Base-by-base conservation (phyloP, 1,284 basidiomycete genomes). In the Leccinum angustisporum region DNA sequence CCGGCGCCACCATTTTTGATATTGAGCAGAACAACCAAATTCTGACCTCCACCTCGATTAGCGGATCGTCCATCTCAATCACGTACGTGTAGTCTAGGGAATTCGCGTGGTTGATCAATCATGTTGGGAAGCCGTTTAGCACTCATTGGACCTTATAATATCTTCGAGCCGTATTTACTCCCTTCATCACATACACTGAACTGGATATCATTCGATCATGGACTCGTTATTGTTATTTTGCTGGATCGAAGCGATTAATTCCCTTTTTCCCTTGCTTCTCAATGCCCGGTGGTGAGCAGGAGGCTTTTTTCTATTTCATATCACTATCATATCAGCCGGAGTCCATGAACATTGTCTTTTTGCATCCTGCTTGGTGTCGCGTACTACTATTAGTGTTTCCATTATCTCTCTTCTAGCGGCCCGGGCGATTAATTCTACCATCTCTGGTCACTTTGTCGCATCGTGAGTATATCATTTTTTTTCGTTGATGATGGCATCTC, bases 11-110 rank as follows among this genome's bases (percentile, higher is more conserved):
- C 5, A 40, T 65, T 48, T 2, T 53, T 10, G 51, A 61, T n/a
- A 61, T 65, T 13, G 1, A 52, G 27, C 67, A 65, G 21, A 55
- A 64, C 30, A 30, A 38, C 11, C 25, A 59, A 27, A n/a, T 57
- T 43, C 1, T 68, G 57, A 66, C 58, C 4, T 57, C 54, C 21
- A 40, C 52, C 43, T 58, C 57, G 10, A 30, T 11, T 2, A 8
- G 21, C 30, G 61, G 38, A 5, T 52, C 50, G 18, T 48, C 58
- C 5, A 14, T 65, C 16, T 66, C 55, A 4, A 40, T 59, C 54
- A n/a, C 18, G 11, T 48, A 55, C 21, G 38, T 59, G 27, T 61
- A 52, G 36, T 18, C 18, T n/a, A 7, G 18, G 56, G 30, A 31
- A 16, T 13, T 7, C 21, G 21, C 46, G 18, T 51, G 48, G 21